Evolutionary conservation across 2,329 filamentous ascomycete genomes (phyloP).

Genomic region (Alternaria gansuensis): DNA sequence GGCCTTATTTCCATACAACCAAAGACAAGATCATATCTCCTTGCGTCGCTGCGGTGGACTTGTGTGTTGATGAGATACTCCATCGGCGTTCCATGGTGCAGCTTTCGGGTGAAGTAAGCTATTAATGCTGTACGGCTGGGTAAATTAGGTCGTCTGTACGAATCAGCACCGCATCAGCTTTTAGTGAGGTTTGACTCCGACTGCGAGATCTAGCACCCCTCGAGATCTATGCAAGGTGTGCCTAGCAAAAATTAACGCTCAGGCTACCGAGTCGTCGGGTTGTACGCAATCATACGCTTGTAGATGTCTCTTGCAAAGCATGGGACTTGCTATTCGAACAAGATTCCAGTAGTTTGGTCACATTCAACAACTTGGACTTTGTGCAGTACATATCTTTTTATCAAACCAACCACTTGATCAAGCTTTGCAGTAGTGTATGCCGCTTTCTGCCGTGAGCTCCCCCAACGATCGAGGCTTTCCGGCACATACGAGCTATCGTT

Average conservation of each 20-base stretch:
- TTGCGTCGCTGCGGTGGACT: slow-evolving; percentile 17
- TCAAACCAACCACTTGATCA: neutral
- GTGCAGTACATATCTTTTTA: neutral
- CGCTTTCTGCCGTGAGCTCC: neutral
- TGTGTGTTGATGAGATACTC: neutral
- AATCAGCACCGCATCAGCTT: neutral
- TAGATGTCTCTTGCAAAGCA: neutral
- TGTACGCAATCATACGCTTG: neutral
- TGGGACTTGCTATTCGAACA: neutral
- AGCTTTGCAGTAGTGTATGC: neutral
- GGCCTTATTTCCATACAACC: slow-evolving; percentile 17
- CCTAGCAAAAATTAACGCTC: neutral
- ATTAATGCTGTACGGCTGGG: neutral
- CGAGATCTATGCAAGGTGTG: neutral
- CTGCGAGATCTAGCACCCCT: slow-evolving; percentile 15
- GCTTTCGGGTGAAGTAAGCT: neutral
- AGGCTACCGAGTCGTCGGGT: neutral
- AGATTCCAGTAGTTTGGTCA: neutral
- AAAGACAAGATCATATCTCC: slow-evolving; percentile 17
- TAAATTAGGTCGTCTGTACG: neutral
- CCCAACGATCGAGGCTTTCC: neutral
- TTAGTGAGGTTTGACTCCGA: neutral
- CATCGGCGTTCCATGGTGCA: slow-evolving; percentile 13
- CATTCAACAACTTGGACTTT: neutral
- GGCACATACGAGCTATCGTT: neutral